phyloP scores from a whole-genome alignment of 2,329 filamentous ascomycete genomes.

The Fonsecaea monophora region DNA sequence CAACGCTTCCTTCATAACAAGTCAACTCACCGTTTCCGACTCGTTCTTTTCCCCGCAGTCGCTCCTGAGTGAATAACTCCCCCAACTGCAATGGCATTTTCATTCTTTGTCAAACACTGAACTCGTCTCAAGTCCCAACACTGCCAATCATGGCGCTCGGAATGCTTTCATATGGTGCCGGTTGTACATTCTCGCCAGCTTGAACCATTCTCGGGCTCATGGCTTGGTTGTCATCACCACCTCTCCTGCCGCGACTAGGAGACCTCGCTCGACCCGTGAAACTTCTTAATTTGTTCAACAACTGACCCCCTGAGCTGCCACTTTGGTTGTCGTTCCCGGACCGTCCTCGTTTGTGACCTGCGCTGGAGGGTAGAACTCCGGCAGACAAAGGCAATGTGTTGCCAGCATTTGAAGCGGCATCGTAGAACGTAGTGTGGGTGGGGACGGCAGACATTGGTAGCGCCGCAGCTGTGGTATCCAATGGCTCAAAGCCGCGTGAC shows the following conservation, averaged over 20 bases:
- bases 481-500: conserved; percentile 45
- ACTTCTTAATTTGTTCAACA: conserved; percentile 61
- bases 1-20: neutral
- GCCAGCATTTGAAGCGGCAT: conserved; percentile 41
- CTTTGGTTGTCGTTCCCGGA: conserved; percentile 61
- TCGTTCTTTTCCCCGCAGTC: neutral
- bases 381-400: conserved; percentile 43
- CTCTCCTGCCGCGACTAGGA: conserved; percentile 58
- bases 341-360: conserved; percentile 57
- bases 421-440: conserved; percentile 39
- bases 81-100: neutral
- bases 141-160: conserved; percentile 26
- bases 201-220: conserved; percentile 31
- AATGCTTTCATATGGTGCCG: conserved; percentile 35
- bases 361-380: conserved; percentile 23
- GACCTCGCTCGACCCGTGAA: conserved; percentile 67
- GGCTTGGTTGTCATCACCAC: conserved; percentile 33
- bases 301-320: conserved; percentile 44
- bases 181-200: conserved; percentile 21
- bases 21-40: neutral
- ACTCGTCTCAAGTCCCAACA: conserved; percentile 6
- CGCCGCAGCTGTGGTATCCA: conserved; percentile 30
- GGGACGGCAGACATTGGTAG: conserved; percentile 45
- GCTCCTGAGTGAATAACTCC: neutral
- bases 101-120: neutral